These are phyloP conservation scores for Hortaea werneckii DNA, from an alignment of 2,329 filamentous ascomycete species.

Conservation along the genomic window DNA sequence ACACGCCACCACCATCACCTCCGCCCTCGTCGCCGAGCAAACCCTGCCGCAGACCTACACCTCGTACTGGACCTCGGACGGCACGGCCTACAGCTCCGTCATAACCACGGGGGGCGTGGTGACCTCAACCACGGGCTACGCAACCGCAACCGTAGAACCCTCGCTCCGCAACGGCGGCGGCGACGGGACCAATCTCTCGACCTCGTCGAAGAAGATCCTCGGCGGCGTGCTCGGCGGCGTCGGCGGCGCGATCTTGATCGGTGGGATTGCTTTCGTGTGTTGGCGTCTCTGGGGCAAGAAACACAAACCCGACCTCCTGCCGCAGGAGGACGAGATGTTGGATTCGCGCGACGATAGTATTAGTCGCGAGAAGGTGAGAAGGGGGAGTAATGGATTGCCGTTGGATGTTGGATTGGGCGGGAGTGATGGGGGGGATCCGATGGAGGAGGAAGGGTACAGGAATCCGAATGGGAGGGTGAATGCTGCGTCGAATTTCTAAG, in stretches of 20 bases:
- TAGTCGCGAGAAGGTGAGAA: slow-evolving; percentile 50
- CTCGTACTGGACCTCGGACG: slow-evolving; percentile 31
- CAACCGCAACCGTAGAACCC: slow-evolving; percentile 47
- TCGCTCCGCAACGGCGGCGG: slow-evolving; percentile 37
- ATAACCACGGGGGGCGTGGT: slow-evolving; percentile 30
- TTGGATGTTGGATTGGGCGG: neutral
- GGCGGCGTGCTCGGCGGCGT: slow-evolving; percentile 82
- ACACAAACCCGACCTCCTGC: slow-evolving; percentile 36
- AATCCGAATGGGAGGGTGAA: slow-evolving; percentile 59
- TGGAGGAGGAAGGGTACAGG: slow-evolving; percentile 31
- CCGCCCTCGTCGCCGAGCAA: slow-evolving; percentile 30
- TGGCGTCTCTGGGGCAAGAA: slow-evolving; percentile 80
- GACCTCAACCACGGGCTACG: slow-evolving; percentile 35
- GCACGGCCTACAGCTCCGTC: slow-evolving; percentile 26
- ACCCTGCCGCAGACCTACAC: slow-evolving; percentile 33
- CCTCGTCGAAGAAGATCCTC: slow-evolving; percentile 65
- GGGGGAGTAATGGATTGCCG: no score
- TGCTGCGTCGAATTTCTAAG: slow-evolving; percentile 65
- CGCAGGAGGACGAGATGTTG: slow-evolving; percentile 62
- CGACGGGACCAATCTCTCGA: slow-evolving; percentile 51
- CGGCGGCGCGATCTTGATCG: slow-evolving; percentile 66
- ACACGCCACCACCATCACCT: slow-evolving; percentile 27
- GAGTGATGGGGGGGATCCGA: slow-evolving; percentile 7
- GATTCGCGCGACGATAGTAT: slow-evolving; percentile 48
- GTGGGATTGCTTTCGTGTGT: slow-evolving; percentile 60